Base-by-base conservation (phyloP, 306 rosid genomes). In the Datisca glomerata region DNA sequence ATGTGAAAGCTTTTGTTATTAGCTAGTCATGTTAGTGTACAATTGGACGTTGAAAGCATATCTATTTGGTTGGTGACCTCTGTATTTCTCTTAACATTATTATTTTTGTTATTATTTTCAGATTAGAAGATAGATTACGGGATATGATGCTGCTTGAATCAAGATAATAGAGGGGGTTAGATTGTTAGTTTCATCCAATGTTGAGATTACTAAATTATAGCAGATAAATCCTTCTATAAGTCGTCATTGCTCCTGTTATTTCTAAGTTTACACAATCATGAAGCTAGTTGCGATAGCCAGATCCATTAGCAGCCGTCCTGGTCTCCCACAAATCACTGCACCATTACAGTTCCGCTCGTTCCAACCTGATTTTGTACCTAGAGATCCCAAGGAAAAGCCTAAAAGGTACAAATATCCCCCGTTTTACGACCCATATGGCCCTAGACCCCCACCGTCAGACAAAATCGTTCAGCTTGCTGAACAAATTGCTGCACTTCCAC, bases 381-480 rank as follows among this genome's bases (percentile, higher is more conserved):
- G 49, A 41, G 59, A 53, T 22, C 20, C 48, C 8, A 53, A 41
- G 5, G 28, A 14, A 14, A 53, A 53, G 29, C 48, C 59, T 6
- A 53, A 53, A 53, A 13, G 12, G 12, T 53, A 41, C 49, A 53
- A 40, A 13, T 41, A 53, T 14, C 59, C 59, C 13, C 22, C 49
- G 13, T 41, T 25, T 41, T 53, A 53, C 28, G 59, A 53, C 24
- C 59, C 59, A 27, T 53, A 53, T 41, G 59, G 59, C 31, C 59
- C 49, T 41, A 41, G 59, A 32, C 59, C 59, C 14, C 49, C 58
- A 18, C 59, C 59, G 16, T 53, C 59, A 17, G 41, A 53, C 38
- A 53, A 53, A 53, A 53, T 53, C 49, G n/a, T 53, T 41, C 49
- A 41, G 40, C 49, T 53, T 19, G 59, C 59, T 7, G 59, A 53